Evolutionary conservation across 176 grass and related monocot species (phyloP).

Genomic region (Coix lacrymajobi): DNA sequence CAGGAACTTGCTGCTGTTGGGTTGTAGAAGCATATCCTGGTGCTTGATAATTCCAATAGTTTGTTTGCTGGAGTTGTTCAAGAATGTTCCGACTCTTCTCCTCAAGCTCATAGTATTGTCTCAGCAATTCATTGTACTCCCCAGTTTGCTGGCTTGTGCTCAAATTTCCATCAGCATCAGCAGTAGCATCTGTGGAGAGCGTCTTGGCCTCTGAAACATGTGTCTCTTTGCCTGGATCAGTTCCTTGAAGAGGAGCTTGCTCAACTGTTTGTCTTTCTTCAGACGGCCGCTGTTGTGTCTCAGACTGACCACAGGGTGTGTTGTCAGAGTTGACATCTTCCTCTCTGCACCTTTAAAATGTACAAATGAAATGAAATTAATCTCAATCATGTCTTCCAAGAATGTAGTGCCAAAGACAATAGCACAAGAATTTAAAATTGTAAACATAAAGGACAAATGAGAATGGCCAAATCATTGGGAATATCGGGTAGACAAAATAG

Average conservation of each 20-base stretch:
- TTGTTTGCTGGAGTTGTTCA: constrained; percentile 65
- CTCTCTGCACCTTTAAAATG: constrained; percentile 26
- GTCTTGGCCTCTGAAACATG: constrained; percentile 19
- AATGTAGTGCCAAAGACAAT: not conserved
- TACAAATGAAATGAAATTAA: not conserved
- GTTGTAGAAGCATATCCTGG: constrained; percentile 32
- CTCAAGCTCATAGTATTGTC: constrained; percentile 77
- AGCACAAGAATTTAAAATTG: not conserved
- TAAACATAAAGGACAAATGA: not conserved
- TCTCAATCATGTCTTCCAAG: not conserved
- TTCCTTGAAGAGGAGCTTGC: constrained; percentile 40
- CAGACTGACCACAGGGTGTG: not conserved
- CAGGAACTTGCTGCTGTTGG: constrained; percentile 34
- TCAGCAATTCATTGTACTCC: constrained; percentile 59
- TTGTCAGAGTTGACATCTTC: constrained; percentile 8
- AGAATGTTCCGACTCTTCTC: constrained; percentile 67
- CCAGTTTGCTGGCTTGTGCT: constrained; percentile 33
- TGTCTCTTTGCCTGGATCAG: constrained; percentile 14
- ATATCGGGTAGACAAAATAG: not conserved
- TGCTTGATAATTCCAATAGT: constrained; percentile 59
- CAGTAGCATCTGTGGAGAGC: not conserved
- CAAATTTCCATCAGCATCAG: constrained; percentile 10
- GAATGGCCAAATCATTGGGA: not conserved
- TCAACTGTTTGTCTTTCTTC: constrained; percentile 28
- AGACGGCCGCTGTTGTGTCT: constrained; percentile 1